Evolutionary conservation across 208 protist species (phyloP).

Genomic region (Trypanosoma mega): DNA sequence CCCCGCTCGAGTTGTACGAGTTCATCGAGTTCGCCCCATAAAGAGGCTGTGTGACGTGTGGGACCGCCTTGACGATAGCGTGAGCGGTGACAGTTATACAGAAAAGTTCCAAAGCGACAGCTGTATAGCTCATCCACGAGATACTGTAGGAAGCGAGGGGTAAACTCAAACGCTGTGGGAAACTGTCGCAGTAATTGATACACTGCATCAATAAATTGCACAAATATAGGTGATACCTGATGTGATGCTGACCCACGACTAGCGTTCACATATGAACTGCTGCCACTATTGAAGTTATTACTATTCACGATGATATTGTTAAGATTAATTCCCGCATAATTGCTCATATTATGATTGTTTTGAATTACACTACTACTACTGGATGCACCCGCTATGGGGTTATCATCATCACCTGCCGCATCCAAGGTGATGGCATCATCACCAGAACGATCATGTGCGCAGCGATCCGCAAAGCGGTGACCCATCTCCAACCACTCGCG

Average conservation of each 20-base stretch:
- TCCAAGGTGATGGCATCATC: neutral
- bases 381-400: neutral
- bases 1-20: constrained; percentile 8
- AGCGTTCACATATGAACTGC: no score
- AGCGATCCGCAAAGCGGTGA: constrained; percentile 80
- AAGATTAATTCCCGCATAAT: no score
- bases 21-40: constrained; percentile 19
- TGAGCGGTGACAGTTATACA: constrained; percentile 20
- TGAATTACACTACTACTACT: no score
- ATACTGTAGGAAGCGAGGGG: constrained; percentile 32
- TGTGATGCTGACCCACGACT: no score
- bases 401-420: constrained; percentile 13
- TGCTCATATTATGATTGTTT: no score
- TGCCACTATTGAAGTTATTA: neutral
- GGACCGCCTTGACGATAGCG: constrained; percentile 2
- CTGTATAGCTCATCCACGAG: constrained; percentile 32
- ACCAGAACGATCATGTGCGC: constrained; percentile 28
- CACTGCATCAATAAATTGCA: constrained; percentile 91
- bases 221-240: constrained; percentile 60
- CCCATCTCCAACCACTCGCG: constrained; percentile 89
- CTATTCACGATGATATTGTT: no score
- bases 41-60: constrained; percentile 5
- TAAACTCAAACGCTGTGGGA: constrained; percentile 88
- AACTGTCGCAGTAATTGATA: constrained; percentile 78
- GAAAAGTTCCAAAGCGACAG: constrained; percentile 31